These are phyloP conservation scores for Phytophthora ohioensis DNA, from an alignment of 352 stramenopile species.

Conservation along the genomic window DNA sequence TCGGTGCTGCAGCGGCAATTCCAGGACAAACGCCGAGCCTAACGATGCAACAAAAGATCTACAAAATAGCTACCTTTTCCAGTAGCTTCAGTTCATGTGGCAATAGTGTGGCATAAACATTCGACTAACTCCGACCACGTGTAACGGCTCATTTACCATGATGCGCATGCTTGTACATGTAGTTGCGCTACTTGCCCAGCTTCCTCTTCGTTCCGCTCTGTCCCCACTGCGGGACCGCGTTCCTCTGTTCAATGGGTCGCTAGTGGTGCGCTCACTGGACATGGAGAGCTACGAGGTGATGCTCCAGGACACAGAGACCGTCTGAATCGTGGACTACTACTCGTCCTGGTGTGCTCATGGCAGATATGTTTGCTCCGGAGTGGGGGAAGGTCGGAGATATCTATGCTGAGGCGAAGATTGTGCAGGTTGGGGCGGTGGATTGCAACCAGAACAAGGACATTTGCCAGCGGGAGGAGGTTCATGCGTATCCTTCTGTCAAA, in stretches of 20 bases:
- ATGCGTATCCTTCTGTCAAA: conserved; percentile 65
- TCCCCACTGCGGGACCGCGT: conserved; percentile 38
- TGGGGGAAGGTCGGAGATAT: conserved; percentile 71
- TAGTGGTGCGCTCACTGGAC: conserved; percentile 53
- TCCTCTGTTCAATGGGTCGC: conserved; percentile 62
- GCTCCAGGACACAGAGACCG: conserved; percentile 49
- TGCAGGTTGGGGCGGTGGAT: conserved; percentile 73
- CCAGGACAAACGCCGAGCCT: conserved; percentile 33
- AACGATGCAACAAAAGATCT: conserved; percentile 1
- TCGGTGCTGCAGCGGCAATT: conserved; percentile 48
- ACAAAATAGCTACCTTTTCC: conserved; percentile 14
- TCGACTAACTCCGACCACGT: conserved; percentile 19
- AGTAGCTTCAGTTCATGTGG: conserved; percentile 16
- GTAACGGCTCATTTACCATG: conserved; percentile 12
- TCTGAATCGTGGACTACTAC: conserved; percentile 84
- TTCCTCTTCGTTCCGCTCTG: conserved; percentile 2
- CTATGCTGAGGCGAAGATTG: conserved; percentile 50
- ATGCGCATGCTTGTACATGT: background rate
- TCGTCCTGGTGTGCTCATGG: conserved; percentile 81
- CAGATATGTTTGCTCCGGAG: conserved; percentile 69
- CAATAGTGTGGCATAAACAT: background rate
- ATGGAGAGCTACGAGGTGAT: conserved; percentile 47
- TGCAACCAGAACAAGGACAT: conserved; percentile 59
- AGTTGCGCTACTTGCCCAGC: conserved; percentile 6
- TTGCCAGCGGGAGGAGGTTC: conserved; percentile 62